Percentiles rank a stretch among this genome's conserved stretches.
These are phyloP conservation scores for Oryza officinalis DNA, from an alignment of 176 grass and related monocot genomes.

Conservation along the genomic window DNA sequence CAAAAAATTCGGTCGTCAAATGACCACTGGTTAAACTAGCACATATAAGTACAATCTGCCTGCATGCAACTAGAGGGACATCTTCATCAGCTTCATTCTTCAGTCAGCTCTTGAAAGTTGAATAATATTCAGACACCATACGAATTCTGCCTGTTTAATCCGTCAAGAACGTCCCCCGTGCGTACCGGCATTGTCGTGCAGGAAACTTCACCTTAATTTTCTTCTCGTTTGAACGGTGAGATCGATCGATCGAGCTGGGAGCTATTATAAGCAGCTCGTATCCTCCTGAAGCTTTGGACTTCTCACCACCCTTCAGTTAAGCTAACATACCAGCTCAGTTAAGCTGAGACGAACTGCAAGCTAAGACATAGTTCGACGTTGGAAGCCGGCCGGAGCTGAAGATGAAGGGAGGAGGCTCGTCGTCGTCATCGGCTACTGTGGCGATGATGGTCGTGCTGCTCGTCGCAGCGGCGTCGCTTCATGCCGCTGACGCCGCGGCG, in stretches of 20 bases:
- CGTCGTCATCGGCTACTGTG: neutral
- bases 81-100: neutral
- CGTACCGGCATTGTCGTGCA: neutral
- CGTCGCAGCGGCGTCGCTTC: neutral
- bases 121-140: neutral
- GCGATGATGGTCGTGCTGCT: neutral
- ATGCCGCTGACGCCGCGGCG: neutral
- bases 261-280: neutral
- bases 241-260: neutral
- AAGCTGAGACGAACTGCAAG: neutral
- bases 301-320: too few relatives aligned
- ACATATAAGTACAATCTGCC: neutral
- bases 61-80: neutral
- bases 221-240: neutral
- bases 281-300: neutral
- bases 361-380: neutral
- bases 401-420: neutral
- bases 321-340: too few relatives aligned
- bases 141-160: neutral
- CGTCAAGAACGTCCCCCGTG: conserved; percentile 15
- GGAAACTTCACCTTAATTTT: conserved; percentile 5
- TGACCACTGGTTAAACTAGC: neutral
- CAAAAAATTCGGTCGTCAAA: neutral
- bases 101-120: neutral
- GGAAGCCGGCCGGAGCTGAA: neutral